Conservation (phyloP, 352 stramenopile species). For the Ochromonadaceae sp. region DNA sequence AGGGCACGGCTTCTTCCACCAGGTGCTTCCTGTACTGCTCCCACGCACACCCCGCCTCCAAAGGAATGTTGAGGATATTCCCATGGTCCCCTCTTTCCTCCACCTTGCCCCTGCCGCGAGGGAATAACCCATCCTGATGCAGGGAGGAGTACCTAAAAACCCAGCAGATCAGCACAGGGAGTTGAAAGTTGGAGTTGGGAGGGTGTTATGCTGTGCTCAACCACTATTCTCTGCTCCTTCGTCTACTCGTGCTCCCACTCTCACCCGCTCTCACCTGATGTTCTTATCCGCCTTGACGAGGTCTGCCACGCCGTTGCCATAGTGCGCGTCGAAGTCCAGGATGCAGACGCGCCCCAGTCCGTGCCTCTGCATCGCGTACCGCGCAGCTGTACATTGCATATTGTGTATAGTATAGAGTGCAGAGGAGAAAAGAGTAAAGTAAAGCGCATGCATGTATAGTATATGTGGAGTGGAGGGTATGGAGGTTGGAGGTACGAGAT, state of each 20-base stretch:
- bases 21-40: too few relatives aligned
- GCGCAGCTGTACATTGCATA: neutral
- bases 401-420: neutral
- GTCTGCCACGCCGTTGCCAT: conserved; percentile 31
- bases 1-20: too few relatives aligned
- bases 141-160: conserved; percentile 31
- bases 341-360: conserved; percentile 27
- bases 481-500: neutral
- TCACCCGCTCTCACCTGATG: too few relatives aligned
- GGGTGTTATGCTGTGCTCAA: too few relatives aligned
- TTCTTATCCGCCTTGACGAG: conserved; percentile 22
- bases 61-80: too few relatives aligned
- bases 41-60: too few relatives aligned
- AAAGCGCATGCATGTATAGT: neutral
- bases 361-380: conserved; percentile 10
- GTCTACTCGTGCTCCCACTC: too few relatives aligned
- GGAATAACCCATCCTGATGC: conserved; percentile 28
- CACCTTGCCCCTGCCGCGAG: conserved; percentile 18
- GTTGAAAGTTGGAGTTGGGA: neutral
- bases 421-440: neutral
- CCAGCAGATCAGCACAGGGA: neutral
- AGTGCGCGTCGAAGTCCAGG: conserved; percentile 35
- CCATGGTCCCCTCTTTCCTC: too few relatives aligned
- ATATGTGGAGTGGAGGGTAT: neutral
- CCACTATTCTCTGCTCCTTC: too few relatives aligned